phyloP scores from a whole-genome alignment of 805 yeast genomes.

The Maudiozyma turicensis region DNA sequence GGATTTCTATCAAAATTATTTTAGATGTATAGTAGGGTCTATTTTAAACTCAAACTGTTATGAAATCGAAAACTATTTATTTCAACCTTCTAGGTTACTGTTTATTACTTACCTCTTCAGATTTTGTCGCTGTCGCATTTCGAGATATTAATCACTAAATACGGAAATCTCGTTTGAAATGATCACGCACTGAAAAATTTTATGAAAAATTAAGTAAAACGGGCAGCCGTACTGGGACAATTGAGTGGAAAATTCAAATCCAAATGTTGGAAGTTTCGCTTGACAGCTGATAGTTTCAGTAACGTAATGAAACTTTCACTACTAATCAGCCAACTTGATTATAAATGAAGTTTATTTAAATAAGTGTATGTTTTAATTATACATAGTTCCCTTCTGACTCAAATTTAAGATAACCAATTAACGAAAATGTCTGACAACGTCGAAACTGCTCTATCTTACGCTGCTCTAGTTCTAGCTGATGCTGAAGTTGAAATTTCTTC shows the following conservation, averaged over 20 bases:
- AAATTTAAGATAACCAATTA: slow-evolving; percentile 19
- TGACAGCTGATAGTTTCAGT: no score
- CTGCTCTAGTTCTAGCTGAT: slow-evolving; percentile 97
- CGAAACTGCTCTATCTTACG: slow-evolving; percentile 92
- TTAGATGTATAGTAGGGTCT: no score
- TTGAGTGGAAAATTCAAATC: no score
- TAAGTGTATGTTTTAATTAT: neutral
- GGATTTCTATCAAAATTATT: no score
- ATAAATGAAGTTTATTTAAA: neutral
- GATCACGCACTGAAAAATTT: slow-evolving; percentile 1
- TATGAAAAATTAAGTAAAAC: neutral
- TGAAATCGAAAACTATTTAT: no score
- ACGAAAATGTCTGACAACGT: slow-evolving; percentile 33
- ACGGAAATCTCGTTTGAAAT: neutral
- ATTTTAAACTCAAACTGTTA: no score
- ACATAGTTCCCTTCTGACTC: neutral
- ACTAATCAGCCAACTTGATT: no score
- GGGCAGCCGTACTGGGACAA: neutral
- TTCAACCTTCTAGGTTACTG: no score
- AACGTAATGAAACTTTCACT: neutral
- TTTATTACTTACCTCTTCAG: no score
- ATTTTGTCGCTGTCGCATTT: neutral
- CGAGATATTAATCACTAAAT: neutral
- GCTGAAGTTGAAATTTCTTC: slow-evolving; percentile 89
- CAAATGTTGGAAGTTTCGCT: no score